Conservation (phyloP, 495 filamentous ascomycete species). For the Aspergillus leporis region DNA sequence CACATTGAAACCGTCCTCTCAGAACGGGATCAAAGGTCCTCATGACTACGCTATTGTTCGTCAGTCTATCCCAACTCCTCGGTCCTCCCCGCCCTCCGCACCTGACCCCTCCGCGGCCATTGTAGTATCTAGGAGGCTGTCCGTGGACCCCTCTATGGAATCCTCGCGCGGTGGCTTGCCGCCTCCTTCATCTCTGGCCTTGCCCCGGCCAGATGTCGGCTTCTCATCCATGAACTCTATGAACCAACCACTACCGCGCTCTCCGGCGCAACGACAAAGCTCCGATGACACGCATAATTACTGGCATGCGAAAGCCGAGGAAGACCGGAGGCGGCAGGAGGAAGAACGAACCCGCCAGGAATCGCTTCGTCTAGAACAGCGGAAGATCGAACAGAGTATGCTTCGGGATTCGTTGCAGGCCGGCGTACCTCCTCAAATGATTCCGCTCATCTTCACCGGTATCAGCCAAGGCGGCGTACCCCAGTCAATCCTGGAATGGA, state of each 20-base stretch:
- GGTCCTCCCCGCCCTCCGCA: conserved; percentile 31
- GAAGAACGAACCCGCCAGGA: conserved; percentile 88
- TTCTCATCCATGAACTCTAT: conserved; percentile 38
- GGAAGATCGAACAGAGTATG: conserved; percentile 82
- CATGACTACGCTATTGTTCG: conserved; percentile 42
- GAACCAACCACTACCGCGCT: conserved; percentile 58
- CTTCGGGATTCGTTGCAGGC: conserved; percentile 75
- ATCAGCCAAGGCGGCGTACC: conserved; percentile 68
- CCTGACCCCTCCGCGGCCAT: conserved; percentile 11
- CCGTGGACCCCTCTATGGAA: conserved; percentile 33
- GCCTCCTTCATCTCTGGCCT: conserved; percentile 37
- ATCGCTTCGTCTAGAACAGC: conserved; percentile 71
- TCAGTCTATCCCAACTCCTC: conserved; percentile 33
- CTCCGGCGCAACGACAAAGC: conserved; percentile 70
- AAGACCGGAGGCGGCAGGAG: conserved; percentile 81
- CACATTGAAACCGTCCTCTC: conserved; percentile 41
- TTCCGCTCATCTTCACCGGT: conserved; percentile 87
- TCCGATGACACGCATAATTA: conserved; percentile 78
- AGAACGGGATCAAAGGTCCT: conserved; percentile 39
- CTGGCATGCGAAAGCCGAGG: conserved; percentile 84
- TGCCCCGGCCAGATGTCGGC: conserved; percentile 36
- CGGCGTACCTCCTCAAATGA: conserved; percentile 81
- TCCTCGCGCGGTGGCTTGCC: conserved; percentile 39
- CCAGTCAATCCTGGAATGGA: conserved; percentile 65
- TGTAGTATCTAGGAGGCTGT: conserved; percentile 17